Evolutionary conservation across 495 filamentous ascomycete genomes (phyloP), one percentile per base, ranked within the genome.

Genomic region (Penicillium mononematosum): DNA sequence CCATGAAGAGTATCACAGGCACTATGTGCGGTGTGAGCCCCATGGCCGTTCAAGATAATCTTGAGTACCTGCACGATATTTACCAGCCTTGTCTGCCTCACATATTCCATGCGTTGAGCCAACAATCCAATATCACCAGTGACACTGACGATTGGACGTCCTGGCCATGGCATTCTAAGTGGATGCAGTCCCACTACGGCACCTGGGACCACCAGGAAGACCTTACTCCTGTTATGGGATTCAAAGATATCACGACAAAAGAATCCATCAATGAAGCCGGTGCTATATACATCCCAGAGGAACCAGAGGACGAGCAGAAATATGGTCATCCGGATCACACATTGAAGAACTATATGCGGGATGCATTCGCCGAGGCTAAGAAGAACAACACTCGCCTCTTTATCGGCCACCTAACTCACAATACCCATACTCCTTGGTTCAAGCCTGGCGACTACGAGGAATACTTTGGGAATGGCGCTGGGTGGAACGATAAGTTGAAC

Each of bases 1-100:
- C 78, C 3, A 60, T 80, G 25, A 81, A 81, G 58, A 77, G 73
- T 55, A 44, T 80, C 7, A 61, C 72, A 4, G 78, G 76, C 2
- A 77, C 72, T 16, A 60, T 79, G 29, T 81, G 78, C 45, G 78
- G 78, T 8, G 68, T 78, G 39, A 68, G 67, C 57, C 72, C 73
- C 2, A 60, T 75, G 10, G 64, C 67, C 43, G 71, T 67, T 19
- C 66, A 73, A 38, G 69, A 69, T 47, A 65, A 69, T 39, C 60
- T 61, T 24, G 73, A 75, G 53, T 68, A 69, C 24, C 45, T 56
- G 38, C 59, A 70, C 32, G 68, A 74, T 41, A 73, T 74, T 38
- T 78, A 78, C 51, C 75, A 78, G 56, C 75, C 75, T 6, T 78
- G 75, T 51, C 54, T 76, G 4, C 66, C 74, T 3, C 74, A 75